Evolutionary conservation across 495 filamentous ascomycete genomes (phyloP).

Genomic region (Cenococcum geophilum): DNA sequence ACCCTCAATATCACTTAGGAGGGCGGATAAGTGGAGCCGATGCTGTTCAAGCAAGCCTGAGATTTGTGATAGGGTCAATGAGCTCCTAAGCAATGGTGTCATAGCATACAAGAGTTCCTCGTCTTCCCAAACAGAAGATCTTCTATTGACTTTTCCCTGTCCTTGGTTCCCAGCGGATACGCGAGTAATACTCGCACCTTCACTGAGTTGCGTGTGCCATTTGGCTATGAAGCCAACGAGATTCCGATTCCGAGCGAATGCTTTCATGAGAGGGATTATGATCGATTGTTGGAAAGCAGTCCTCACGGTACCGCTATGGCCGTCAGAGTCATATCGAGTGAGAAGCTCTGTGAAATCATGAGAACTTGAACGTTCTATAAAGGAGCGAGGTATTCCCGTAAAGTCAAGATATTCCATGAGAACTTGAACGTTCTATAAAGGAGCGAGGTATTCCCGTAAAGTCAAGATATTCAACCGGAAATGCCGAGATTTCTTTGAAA

Average conservation of each 20-base stretch:
- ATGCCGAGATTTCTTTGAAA: constrained; percentile 20
- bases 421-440: neutral
- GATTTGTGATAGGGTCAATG: constrained; percentile 20
- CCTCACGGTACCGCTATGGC: neutral
- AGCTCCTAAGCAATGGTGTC: constrained; percentile 10
- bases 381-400: neutral
- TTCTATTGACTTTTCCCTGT: neutral
- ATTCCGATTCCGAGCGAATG: constrained; percentile 59
- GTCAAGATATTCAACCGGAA: neutral
- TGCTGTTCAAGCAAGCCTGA: constrained; percentile 17
- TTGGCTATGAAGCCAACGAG: constrained; percentile 58
- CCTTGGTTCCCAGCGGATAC: neutral
- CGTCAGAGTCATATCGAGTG: neutral
- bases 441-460: neutral
- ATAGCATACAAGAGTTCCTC: constrained; percentile 6
- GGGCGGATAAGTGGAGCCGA: neutral
- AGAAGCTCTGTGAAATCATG: neutral
- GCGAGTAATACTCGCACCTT: neutral
- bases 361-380: neutral
- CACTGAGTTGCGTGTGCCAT: constrained; percentile 58
- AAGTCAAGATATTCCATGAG: neutral
- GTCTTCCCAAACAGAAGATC: constrained; percentile 19
- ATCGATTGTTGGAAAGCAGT: constrained; percentile 12
- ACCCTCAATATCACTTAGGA: neutral
- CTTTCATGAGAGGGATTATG: constrained; percentile 54